Evolutionary conservation across 345 rosid genomes (phyloP), one percentile per base, ranked within the genome.

Genomic region (Sisymbrium altissimum): DNA sequence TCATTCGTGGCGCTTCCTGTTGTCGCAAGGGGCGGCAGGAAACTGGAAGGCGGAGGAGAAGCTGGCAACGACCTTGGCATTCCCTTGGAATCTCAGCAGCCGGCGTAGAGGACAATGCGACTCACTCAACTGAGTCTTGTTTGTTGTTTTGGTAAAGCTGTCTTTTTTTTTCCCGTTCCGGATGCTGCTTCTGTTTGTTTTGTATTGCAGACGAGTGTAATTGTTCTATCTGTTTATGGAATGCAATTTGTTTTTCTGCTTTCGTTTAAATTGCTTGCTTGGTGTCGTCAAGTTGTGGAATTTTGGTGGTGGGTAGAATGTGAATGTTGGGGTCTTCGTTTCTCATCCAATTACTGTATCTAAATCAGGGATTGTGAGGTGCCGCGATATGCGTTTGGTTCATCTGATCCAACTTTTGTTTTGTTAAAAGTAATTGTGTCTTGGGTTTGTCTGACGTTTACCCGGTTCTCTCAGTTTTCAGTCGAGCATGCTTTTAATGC

Each of bases 81-180:
- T 73, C 88, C 92, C 4, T 76, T 82, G 82, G 93, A 87, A 75
- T 87, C 96, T 70, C 82, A 86, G 73, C 84, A 78, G 78, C 79
- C 76, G 65, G 76, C 61, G 50, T 68, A 45, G 74, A 83, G 62
- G 68, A 43, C 23, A 54, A 36, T 60, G 38, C 36, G 8, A n/a
- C n/a, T 40, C 21, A 36, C 33, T 14, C 13, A 25, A 35, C 41
- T 46, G 52, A 14, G 58, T 17, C 6, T 49, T 58, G 52, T 39
- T 32, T 60, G 27, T 71, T 49, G 27, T 71, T 49, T 75, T 38
- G 72, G 78, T 74, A 81, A 80, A 77, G 56, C 53, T 61, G 66
- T 69, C 49, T 65, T 59, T 46, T 50, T 33, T 56, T n/a, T 12
- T 5, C 19, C n/a, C 48, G 5, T 15, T 61, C 66, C 32, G 53